phyloP scores from a whole-genome alignment of 2,329 filamentous ascomycete genomes.

The Beauveria caledonica region DNA sequence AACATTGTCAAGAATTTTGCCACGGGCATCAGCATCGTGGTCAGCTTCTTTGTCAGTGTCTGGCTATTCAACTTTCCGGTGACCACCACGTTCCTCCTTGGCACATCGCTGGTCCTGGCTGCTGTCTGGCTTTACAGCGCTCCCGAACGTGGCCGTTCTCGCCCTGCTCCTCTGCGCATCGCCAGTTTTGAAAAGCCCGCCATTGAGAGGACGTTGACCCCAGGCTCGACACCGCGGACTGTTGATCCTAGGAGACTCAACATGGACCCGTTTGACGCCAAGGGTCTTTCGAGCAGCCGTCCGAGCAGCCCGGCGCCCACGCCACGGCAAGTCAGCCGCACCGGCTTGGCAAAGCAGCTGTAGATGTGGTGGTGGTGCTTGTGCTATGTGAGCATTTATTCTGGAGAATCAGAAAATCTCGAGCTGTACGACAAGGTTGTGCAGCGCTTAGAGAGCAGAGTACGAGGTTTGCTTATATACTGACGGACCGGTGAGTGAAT shows the following conservation, averaged over 20 bases:
- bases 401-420: not conserved
- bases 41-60: constrained; percentile 79
- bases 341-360: constrained; percentile 21
- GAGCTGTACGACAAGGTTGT: not conserved
- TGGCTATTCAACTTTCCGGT: constrained; percentile 77
- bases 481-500: not conserved
- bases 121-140: constrained; percentile 81
- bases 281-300: constrained; percentile 35
- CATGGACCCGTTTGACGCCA: constrained; percentile 34
- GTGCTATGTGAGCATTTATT: not conserved
- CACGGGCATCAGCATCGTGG: constrained; percentile 81
- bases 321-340: constrained; percentile 30
- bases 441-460: not conserved
- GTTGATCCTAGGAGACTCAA: constrained; percentile 26
- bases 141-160: constrained; percentile 45
- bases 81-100: constrained; percentile 68
- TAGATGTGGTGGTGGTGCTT: not conserved
- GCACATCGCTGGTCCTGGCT: constrained; percentile 68
- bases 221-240: constrained; percentile 23
- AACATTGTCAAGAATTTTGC: constrained; percentile 94
- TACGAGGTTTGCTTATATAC: not conserved
- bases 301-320: constrained; percentile 37
- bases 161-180: constrained; percentile 59
- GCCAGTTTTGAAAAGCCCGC: constrained; percentile 70
- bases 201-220: constrained; percentile 41